Evolutionary conservation across 2,329 filamentous ascomycete genomes (phyloP).

Genomic region (Podosphaera fusca): DNA sequence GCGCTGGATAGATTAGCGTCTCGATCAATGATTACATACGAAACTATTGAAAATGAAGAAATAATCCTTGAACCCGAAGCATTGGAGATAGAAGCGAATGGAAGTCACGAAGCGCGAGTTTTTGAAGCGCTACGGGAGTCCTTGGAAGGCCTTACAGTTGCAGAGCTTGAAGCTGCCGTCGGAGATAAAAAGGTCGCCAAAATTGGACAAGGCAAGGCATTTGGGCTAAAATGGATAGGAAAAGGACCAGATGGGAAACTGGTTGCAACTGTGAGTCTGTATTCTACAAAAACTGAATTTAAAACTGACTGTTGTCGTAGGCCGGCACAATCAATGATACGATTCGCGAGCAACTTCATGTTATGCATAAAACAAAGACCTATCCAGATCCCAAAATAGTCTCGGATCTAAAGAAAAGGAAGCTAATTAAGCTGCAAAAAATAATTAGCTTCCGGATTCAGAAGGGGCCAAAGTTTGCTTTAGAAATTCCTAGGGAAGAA

Average conservation of each 20-base stretch:
- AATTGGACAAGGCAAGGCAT: conserved; percentile 84
- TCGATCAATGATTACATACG: conserved; percentile 68
- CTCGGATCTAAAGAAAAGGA: conserved; percentile 73
- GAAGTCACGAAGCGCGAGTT: conserved; percentile 63
- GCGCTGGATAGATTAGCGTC: conserved; percentile 69
- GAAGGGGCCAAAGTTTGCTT: conserved; percentile 74
- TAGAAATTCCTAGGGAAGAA: conserved; percentile 76
- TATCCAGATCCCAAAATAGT: conserved; percentile 53
- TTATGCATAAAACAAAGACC: conserved; percentile 45
- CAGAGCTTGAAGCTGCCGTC: conserved; percentile 44
- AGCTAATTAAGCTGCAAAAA: conserved; percentile 67
- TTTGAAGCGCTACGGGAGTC: conserved; percentile 51
- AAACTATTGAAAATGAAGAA: conserved; percentile 61
- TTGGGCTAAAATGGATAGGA: conserved; percentile 53
- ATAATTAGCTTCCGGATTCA: conserved; percentile 60
- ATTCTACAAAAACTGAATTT: not conserved
- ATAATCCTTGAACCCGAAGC: conserved; percentile 53
- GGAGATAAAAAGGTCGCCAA: conserved; percentile 53
- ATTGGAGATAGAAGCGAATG: conserved; percentile 46
- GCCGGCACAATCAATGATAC: conserved; percentile 57
- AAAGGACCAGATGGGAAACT: conserved; percentile 35
- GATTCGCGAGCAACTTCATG: conserved; percentile 51
- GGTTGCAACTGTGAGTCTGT: conserved; percentile 24
- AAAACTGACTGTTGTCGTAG: conserved; percentile 7
- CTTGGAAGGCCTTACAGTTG: conserved; percentile 60